Conservation (phyloP, 2,329 filamentous ascomycete species). For the Alternaria novae-zelandiae region DNA sequence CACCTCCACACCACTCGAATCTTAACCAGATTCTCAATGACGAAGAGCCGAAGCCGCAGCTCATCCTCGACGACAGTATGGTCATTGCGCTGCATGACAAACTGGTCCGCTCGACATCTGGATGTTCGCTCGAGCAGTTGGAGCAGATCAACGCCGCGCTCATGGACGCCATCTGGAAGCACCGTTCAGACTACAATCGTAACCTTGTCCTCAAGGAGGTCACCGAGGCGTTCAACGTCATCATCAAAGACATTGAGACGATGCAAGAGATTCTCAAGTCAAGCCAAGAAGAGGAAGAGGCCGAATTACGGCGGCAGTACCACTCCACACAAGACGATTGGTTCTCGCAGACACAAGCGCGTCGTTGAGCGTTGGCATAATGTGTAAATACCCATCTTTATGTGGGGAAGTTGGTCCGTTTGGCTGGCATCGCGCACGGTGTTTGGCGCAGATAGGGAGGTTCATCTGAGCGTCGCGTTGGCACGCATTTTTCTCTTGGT, state of each 20-base stretch:
- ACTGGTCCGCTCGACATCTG: slow-evolving; percentile 72
- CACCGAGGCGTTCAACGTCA: slow-evolving; percentile 75
- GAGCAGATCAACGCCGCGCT: slow-evolving; percentile 90
- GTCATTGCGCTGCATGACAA: slow-evolving; percentile 66
- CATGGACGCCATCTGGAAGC: slow-evolving; percentile 89
- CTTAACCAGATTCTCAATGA: slow-evolving; percentile 54
- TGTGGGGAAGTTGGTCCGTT: neutral
- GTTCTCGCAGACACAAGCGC: slow-evolving; percentile 11
- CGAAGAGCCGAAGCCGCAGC: slow-evolving; percentile 35
- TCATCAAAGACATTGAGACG: slow-evolving; percentile 70
- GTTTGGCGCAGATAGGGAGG: neutral
- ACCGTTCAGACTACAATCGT: slow-evolving; percentile 82
- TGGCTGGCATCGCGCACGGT: neutral
- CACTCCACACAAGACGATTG: slow-evolving; percentile 11
- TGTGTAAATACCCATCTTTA: neutral
- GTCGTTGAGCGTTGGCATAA: neutral
- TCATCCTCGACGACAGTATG: slow-evolving; percentile 57
- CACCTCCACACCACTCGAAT: slow-evolving; percentile 43
- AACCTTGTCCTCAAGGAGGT: slow-evolving; percentile 71
- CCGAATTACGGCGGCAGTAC: slow-evolving; percentile 10
- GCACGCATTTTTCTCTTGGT: neutral
- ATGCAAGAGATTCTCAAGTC: slow-evolving; percentile 53
- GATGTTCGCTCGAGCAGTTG: slow-evolving; percentile 88
- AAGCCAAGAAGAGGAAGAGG: slow-evolving; percentile 46
- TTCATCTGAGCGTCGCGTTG: neutral